Evolutionary conservation across 2,329 filamentous ascomycete genomes (phyloP).

Genomic region (Ophiostoma ulmi): DNA sequence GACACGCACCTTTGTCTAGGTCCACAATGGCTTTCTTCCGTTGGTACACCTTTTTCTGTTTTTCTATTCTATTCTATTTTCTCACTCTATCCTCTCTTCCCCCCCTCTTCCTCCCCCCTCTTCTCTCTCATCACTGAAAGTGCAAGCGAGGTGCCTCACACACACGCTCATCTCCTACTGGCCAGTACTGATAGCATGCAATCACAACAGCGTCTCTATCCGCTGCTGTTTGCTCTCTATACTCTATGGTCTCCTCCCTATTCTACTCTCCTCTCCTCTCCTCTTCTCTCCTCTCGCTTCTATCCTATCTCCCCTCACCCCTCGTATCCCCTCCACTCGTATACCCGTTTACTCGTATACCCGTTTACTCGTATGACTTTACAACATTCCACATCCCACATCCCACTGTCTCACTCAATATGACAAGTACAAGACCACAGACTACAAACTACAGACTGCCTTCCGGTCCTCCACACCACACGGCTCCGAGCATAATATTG

Average conservation of each 20-base stretch:
- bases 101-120: not conserved
- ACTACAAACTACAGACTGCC: not conserved
- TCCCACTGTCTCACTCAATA: not conserved
- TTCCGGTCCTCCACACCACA: not conserved
- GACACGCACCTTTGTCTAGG: not conserved
- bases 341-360: not conserved
- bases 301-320: not conserved
- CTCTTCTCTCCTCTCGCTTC: not conserved
- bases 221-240: too few relatives aligned
- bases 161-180: not conserved
- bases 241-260: too few relatives aligned
- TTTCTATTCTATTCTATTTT: not conserved
- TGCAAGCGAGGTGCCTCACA: not conserved
- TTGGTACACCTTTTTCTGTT: not conserved
- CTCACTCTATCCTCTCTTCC: not conserved
- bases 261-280: too few relatives aligned
- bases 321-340: not conserved
- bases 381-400: not conserved
- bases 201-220: not conserved
- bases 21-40: not conserved
- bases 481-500: conserved; percentile 8
- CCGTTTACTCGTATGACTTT: not conserved
- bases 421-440: not conserved
- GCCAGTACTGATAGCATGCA: not conserved
- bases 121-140: not conserved